phyloP scores from a whole-genome alignment of 805 yeast species.

The Pachysolen tannophilus region DNA sequence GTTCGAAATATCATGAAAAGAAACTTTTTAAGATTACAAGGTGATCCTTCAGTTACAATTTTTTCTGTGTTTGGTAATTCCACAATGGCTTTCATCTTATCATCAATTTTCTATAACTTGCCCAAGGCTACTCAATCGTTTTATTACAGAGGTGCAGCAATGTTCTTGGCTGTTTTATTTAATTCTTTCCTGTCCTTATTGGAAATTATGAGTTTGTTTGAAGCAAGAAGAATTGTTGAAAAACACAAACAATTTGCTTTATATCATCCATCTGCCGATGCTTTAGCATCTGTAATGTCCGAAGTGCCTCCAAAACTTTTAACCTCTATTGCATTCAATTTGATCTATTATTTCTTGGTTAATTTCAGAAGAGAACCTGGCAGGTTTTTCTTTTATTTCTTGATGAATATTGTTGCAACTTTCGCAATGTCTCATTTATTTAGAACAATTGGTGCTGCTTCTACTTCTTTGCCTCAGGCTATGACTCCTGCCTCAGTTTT shows the following conservation, averaged over 20 bases:
- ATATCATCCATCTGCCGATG: conserved; percentile 58
- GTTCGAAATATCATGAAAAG: conserved; percentile 34
- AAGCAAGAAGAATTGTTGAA: conserved; percentile 46
- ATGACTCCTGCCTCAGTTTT: conserved; percentile 36
- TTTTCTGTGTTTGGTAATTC: conserved; percentile 31
- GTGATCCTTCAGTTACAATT: conserved; percentile 34
- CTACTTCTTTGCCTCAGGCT: conserved; percentile 28
- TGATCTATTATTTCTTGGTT: conserved; percentile 45
- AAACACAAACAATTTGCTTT: conserved; percentile 52
- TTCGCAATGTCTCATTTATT: conserved; percentile 50
- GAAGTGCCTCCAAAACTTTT: conserved; percentile 45
- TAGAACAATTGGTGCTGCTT: conserved; percentile 29
- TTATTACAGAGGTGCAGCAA: conserved; percentile 30
- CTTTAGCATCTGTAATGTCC: conserved; percentile 51
- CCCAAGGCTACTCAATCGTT: conserved; percentile 29
- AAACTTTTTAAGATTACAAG: conserved; percentile 35
- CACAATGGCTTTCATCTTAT: conserved; percentile 36
- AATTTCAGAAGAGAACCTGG: conserved; percentile 46
- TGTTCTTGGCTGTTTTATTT: conserved; percentile 31
- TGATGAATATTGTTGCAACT: conserved; percentile 35
- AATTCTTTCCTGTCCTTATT: conserved; percentile 36
- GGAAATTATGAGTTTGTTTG: conserved; percentile 34
- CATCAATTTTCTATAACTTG: conserved; percentile 44
- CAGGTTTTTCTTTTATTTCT: conserved; percentile 42
- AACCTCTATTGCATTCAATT: conserved; percentile 36